Evolutionary conservation across 805 yeast genomes (phyloP).

Genomic region (Debaryomyces maramus): DNA sequence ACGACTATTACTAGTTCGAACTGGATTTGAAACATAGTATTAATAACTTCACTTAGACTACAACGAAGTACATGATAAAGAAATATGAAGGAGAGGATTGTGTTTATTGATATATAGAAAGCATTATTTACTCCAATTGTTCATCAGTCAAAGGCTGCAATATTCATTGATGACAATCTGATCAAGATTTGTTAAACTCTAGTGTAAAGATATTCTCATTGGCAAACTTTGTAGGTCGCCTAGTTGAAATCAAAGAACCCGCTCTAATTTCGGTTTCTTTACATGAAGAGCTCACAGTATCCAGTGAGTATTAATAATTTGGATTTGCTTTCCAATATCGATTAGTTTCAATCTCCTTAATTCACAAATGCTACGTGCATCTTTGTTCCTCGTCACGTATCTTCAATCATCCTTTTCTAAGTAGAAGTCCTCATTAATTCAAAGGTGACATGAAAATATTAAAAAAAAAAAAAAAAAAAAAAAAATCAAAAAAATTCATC

Average conservation of each 20-base stretch:
- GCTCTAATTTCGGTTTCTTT: conserved; percentile 1
- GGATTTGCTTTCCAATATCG: conserved; percentile 4
- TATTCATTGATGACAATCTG: not conserved
- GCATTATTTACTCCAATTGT: conserved; percentile 5
- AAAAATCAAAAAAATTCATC: not conserved
- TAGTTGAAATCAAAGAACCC: not conserved
- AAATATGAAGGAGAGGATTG: conserved; percentile 6
- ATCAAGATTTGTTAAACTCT: not conserved
- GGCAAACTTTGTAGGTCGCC: not conserved
- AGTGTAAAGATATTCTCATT: not conserved
- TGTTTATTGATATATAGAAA: conserved; percentile 13
- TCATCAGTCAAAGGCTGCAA: not conserved
- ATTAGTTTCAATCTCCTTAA: conserved; percentile 3
- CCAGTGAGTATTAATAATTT: conserved; percentile 5
- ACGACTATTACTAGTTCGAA: not conserved
- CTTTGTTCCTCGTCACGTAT: conserved; percentile 3
- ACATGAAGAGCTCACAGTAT: conserved; percentile 3
- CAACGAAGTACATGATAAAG: conserved; percentile 8
- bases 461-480: not conserved
- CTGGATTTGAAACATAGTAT: not conserved
- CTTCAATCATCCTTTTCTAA: conserved; percentile 4
- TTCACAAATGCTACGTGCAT: conserved; percentile 3
- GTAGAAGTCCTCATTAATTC: not conserved
- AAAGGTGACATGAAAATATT: not conserved
- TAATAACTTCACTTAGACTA: conserved; percentile 1